A percentile compares a stretch with the other conserved stretches of the same genome.
Conservation (phyloP, 1,139 yeast genomes). For the Kodamaea arcana region DNA sequence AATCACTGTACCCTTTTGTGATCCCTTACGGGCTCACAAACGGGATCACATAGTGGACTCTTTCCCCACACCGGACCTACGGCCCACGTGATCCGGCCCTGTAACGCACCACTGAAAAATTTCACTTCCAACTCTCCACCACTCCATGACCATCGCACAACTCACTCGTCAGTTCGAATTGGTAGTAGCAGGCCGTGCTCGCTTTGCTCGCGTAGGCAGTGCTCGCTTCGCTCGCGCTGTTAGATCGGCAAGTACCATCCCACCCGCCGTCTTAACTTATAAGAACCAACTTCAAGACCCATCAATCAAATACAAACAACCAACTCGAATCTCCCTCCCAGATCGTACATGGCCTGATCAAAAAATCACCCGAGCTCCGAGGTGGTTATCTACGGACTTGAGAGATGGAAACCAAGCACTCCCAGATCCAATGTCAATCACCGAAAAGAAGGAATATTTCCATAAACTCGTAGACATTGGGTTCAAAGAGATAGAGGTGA, state of each 20-base stretch:
- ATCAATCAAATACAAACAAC: constrained; percentile 35
- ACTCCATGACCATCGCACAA: too few relatives aligned
- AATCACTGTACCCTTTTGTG: too few relatives aligned
- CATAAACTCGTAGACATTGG: constrained; percentile 44
- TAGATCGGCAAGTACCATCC: constrained; percentile 9
- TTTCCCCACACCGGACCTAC: too few relatives aligned
- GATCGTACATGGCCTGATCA: constrained; percentile 44
- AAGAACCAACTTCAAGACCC: constrained; percentile 40
- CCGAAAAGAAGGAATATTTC: constrained; percentile 43
- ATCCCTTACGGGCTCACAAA: too few relatives aligned
- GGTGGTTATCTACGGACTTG: constrained; percentile 49
- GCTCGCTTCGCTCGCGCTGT: too few relatives aligned
- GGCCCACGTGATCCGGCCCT: too few relatives aligned
- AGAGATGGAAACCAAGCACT: constrained; percentile 49
- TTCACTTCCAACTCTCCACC: too few relatives aligned
- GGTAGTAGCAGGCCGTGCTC: too few relatives aligned
- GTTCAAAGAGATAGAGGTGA: constrained; percentile 47
- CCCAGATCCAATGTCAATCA: constrained; percentile 48
- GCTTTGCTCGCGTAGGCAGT: too few relatives aligned
- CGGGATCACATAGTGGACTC: too few relatives aligned
- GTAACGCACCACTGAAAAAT: too few relatives aligned
- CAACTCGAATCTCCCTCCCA: constrained; percentile 35
- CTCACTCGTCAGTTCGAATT: too few relatives aligned
- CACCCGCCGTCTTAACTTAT: constrained; percentile 12
- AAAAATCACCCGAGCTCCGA: constrained; percentile 38